Evolutionary conservation across 371 early-diverging fungal species (phyloP).

Genomic region (Phascolomyces articulosus): DNA sequence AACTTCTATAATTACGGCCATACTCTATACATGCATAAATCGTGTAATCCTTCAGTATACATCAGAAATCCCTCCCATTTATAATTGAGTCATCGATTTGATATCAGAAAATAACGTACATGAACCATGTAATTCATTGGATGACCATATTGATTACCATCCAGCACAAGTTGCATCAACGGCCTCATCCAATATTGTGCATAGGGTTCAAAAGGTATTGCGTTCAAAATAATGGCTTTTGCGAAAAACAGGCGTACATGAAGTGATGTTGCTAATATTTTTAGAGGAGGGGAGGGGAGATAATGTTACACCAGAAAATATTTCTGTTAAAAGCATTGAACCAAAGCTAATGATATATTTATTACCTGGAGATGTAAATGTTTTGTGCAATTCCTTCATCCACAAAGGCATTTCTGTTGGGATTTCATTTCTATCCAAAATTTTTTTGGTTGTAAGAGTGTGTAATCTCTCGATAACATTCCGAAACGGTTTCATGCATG

Average conservation of each 20-base stretch:
- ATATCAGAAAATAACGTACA: slow-evolving; percentile 26
- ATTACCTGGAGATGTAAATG: slow-evolving; percentile 37
- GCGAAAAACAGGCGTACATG: slow-evolving; percentile 62
- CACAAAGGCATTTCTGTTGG: slow-evolving; percentile 65
- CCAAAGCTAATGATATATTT: background rate
- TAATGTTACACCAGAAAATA: too few species aligned
- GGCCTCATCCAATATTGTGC: slow-evolving; percentile 63
- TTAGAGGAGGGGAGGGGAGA: too few species aligned
- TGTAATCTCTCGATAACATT: slow-evolving; percentile 57
- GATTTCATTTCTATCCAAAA: background rate
- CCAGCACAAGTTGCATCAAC: slow-evolving; percentile 55
- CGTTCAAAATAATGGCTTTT: slow-evolving; percentile 61
- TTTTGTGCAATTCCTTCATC: slow-evolving; percentile 56
- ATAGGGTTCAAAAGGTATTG: slow-evolving; percentile 62
- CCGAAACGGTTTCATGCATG: slow-evolving; percentile 61
- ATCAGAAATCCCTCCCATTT: too few species aligned
- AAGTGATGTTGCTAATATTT: slow-evolving; percentile 42
- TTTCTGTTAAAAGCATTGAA: too few species aligned
- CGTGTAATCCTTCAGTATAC: background rate
- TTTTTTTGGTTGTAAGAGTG: slow-evolving; percentile 29
- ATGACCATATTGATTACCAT: slow-evolving; percentile 58
- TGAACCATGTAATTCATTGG: slow-evolving; percentile 74
- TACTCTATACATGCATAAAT: slow-evolving; percentile 38
- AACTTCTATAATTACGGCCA: slow-evolving; percentile 56
- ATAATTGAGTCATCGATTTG: too few species aligned